A percentile compares a stretch with the other conserved stretches of the same genome.
These are phyloP conservation scores for Fraxinus americana DNA, from an alignment of 257 asterid genomes.

Conservation along the genomic window DNA sequence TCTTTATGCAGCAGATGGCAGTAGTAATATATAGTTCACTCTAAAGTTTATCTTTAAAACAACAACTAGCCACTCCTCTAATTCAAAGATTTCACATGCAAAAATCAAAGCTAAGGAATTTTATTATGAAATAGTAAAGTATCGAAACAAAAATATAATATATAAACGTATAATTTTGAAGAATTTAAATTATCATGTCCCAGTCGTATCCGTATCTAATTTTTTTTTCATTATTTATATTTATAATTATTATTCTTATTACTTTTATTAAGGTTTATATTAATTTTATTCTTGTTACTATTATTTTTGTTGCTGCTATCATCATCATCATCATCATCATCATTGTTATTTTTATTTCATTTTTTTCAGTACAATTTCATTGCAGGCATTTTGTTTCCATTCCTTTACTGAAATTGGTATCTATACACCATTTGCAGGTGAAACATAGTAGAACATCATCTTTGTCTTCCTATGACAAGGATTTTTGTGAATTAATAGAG, in stretches of 20 bases:
- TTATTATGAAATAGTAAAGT: not conserved
- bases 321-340: no score
- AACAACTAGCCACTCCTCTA: not conserved
- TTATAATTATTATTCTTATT: not conserved
- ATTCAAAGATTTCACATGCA: not conserved
- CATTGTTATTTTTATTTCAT: not conserved
- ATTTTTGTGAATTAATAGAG: constrained; percentile 53
- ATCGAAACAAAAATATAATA: not conserved
- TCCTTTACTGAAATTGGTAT: constrained; percentile 1
- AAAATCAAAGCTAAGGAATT: not conserved
- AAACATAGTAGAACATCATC: constrained; percentile 70
- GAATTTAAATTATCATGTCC: not conserved
- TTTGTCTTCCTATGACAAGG: constrained; percentile 56
- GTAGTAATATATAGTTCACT: not conserved
- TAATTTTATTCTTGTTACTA: not conserved
- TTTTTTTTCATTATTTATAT: not conserved
- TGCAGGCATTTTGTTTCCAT: constrained; percentile 3
- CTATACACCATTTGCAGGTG: constrained; percentile 50
- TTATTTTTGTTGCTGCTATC: constrained; percentile 6
- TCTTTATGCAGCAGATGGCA: not conserved
- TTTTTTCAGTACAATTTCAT: constrained; percentile 11
- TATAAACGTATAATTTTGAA: not conserved
- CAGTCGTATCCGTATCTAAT: not conserved
- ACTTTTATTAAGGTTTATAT: not conserved
- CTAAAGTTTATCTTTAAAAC: not conserved